Evolutionary conservation across 2,329 filamentous ascomycete species (phyloP).

Genomic region (Fusarium devonianum): DNA sequence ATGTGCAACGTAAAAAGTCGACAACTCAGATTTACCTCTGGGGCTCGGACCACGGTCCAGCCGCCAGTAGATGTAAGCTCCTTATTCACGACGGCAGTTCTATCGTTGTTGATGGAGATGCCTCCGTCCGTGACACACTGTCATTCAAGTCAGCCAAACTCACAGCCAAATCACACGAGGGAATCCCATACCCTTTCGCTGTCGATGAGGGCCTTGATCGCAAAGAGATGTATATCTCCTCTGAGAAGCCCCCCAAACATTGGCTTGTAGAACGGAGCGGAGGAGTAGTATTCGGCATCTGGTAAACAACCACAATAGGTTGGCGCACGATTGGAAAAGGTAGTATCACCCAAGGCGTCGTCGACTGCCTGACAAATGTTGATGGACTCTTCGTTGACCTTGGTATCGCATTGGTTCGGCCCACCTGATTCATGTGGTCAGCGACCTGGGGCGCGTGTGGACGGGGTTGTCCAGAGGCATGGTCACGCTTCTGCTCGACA

Average conservation of each 20-base stretch:
- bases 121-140: slow-evolving; percentile 11
- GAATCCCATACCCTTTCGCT: background rate
- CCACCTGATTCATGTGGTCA: background rate
- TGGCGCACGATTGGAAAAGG: background rate
- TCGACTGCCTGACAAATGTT: slow-evolving; percentile 23
- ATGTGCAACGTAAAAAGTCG: rapidly evolving
- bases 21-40: background rate
- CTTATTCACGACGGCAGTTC: slow-evolving; percentile 1
- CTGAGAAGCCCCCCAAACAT: background rate
- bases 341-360: slow-evolving; percentile 7
- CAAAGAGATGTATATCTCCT: background rate
- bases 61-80: slow-evolving; percentile 26
- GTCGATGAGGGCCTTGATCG: background rate
- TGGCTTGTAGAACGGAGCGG: slow-evolving; percentile 1
- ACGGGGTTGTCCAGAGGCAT: too few relatives aligned
- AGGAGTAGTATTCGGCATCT: slow-evolving; percentile 8
- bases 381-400: slow-evolving; percentile 12
- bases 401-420: slow-evolving; percentile 20
- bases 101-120: slow-evolving; percentile 12
- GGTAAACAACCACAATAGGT: background rate
- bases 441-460: too few relatives aligned
- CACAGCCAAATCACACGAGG: background rate
- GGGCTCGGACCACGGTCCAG: slow-evolving; percentile 18
- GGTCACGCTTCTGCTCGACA: too few relatives aligned
- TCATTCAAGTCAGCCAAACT: background rate